Base-by-base conservation (phyloP, 1,284 basidiomycete genomes). In the Boletus nobilissimus region DNA sequence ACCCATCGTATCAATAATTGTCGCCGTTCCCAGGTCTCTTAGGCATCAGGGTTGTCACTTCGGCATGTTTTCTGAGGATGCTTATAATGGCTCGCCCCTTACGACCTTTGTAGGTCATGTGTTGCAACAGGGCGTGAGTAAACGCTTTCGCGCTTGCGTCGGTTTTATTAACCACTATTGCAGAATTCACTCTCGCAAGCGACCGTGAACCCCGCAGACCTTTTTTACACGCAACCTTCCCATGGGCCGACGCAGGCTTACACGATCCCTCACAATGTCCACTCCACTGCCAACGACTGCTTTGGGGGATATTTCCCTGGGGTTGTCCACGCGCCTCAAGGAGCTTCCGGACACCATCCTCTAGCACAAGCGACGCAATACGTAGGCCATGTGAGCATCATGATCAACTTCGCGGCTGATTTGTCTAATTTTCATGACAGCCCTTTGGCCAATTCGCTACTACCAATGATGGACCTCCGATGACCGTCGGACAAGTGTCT, bases 121-220 rank as follows among this genome's bases (percentile, higher is more conserved):
- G 63, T 22, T 32, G 51, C 51, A 32, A 34, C 65, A 77, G 29
- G 62, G 32, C n/a, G 81, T 83, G 65, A 78, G 81, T 79, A 67
- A 32, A 60, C 22, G 2, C 29, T 36, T 34, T 70, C 26, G 22
- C 67, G n/a, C 36, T 62, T 51, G 46, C 32, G 16, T 66, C 26
- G 16, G 22, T 6, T 43, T 67, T 36, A 5, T 51, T 70, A 36
- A 75, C 29, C 46, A 26, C 10, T 8, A 24, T 72, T n/a, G 3
- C 39, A 77, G 48, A 69, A 40, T 43, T 6, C 43, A 34, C 39
- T 18, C 1, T 69, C 10, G 19, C 69, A 83, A 64, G 63, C 36
- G 43, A 71, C 74, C 9, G 72, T 75, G 26, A 72, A 70, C 32
- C 72, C 81, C 16, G 11, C 4, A 29, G 66, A 81, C 19, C 7